Evolutionary conservation across 1,139 yeast species (phyloP).

Genomic region (Komagataea norvegica): DNA sequence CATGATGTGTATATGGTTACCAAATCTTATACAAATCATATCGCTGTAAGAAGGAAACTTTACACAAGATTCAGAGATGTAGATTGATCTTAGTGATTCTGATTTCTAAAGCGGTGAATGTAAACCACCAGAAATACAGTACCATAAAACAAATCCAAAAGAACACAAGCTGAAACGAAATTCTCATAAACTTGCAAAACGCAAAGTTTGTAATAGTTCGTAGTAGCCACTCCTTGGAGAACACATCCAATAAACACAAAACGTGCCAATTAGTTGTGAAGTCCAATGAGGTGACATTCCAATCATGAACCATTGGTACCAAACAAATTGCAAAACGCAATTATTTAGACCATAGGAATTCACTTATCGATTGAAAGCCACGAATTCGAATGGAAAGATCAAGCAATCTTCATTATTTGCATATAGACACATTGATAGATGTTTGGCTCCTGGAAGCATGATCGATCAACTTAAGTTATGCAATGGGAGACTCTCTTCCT

Average conservation of each 20-base stretch:
- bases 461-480: conserved; percentile 40
- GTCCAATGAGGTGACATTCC: no score
- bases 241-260: no score
- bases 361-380: not conserved
- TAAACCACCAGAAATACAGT: no score
- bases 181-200: not conserved
- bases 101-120: not conserved
- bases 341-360: no score
- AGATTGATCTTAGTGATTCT: not conserved
- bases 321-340: no score
- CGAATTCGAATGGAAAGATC: conserved; percentile 2
- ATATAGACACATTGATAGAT: conserved; percentile 41
- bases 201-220: not conserved
- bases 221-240: no score
- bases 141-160: not conserved
- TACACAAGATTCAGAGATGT: not conserved
- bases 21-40: no score
- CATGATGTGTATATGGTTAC: no score
- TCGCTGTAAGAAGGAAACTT: not conserved
- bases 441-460: conserved; percentile 22
- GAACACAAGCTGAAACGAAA: not conserved
- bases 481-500: conserved; percentile 18
- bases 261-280: no score
- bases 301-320: no score
- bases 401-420: conserved; percentile 29